These are phyloP conservation scores for Leishmania tropica DNA, from an alignment of 208 protist genomes.

Conservation along the genomic window DNA sequence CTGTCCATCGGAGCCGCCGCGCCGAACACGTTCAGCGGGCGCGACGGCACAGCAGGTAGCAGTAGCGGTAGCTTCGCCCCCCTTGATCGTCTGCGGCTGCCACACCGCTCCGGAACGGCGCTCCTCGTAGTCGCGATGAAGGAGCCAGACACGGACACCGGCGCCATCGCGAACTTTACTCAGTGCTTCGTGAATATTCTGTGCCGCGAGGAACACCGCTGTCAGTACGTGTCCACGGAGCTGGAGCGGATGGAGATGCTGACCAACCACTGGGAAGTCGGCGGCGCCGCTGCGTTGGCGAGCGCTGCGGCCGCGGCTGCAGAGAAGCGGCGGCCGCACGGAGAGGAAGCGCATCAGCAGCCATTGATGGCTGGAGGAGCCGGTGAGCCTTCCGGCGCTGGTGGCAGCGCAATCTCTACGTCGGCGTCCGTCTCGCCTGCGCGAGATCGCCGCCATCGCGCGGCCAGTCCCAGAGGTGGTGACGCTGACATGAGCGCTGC, in stretches of 20 bases:
- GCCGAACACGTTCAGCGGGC: neutral
- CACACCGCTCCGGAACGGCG: constrained; percentile 22
- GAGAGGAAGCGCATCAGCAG: neutral
- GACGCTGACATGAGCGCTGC: neutral
- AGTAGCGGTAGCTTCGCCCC: constrained; percentile 7
- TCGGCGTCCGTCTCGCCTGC: neutral
- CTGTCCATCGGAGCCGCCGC: constrained; percentile 24
- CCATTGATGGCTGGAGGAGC: neutral
- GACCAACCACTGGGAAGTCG: constrained; percentile 37
- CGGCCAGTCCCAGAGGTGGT: neutral
- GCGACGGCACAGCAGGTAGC: neutral
- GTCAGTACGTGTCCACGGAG: constrained; percentile 59
- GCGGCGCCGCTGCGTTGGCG: constrained; percentile 23
- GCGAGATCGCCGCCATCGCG: neutral
- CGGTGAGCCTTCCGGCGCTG: neutral
- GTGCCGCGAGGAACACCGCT: constrained; percentile 72
- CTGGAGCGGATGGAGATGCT: constrained; percentile 51
- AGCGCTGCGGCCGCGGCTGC: constrained; percentile 18
- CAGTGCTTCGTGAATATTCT: constrained; percentile 84
- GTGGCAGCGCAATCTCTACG: neutral
- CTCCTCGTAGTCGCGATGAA: constrained; percentile 80
- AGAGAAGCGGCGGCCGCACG: neutral
- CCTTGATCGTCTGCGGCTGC: constrained; percentile 12
- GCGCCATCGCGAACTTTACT: constrained; percentile 69
- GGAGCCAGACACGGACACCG: constrained; percentile 61